Evolutionary conservation across 1,139 yeast species (phyloP).

Genomic region (Suhomyces wounanorum): DNA sequence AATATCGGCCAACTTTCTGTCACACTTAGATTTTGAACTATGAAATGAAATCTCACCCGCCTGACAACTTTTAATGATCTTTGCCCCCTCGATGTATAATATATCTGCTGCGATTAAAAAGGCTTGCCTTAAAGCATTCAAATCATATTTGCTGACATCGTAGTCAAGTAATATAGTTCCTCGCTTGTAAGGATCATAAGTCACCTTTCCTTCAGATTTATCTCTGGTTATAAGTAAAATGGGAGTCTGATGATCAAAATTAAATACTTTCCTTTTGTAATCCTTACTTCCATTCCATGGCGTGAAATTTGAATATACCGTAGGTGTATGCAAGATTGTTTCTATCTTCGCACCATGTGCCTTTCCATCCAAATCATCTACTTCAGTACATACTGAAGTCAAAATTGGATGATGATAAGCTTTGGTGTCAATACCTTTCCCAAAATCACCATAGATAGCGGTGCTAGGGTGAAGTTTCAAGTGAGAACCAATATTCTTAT

Average conservation of each 20-base stretch:
- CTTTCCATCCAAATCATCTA: slow-evolving; percentile 55
- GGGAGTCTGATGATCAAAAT: slow-evolving; percentile 44
- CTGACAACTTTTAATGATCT: slow-evolving; percentile 44
- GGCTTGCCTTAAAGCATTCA: slow-evolving; percentile 44
- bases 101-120: slow-evolving; percentile 47
- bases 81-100: slow-evolving; percentile 54
- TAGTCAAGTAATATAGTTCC: slow-evolving; percentile 45
- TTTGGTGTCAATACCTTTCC: slow-evolving; percentile 32
- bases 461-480: slow-evolving; percentile 58
- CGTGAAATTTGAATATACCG: slow-evolving; percentile 35
- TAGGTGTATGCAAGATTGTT: slow-evolving; percentile 51
- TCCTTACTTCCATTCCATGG: slow-evolving; percentile 48
- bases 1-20: slow-evolving; percentile 43
- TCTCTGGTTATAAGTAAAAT: slow-evolving; percentile 55
- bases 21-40: slow-evolving; percentile 41
- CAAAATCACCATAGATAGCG: slow-evolving; percentile 46
- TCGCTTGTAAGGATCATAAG: slow-evolving; percentile 38
- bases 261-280: slow-evolving; percentile 35
- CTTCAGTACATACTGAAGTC: slow-evolving; percentile 53
- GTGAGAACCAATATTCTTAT: slow-evolving; percentile 55
- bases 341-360: slow-evolving; percentile 62
- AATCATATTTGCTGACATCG: slow-evolving; percentile 42
- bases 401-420: slow-evolving; percentile 49
- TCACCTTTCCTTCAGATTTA: slow-evolving; percentile 45
- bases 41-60: slow-evolving; percentile 42